Percentiles rank a stretch among this genome's conserved stretches.
These are phyloP conservation scores for Mycosarcoma mackinlayi DNA, from an alignment of 1,284 basidiomycete genomes.

Conservation along the genomic window DNA sequence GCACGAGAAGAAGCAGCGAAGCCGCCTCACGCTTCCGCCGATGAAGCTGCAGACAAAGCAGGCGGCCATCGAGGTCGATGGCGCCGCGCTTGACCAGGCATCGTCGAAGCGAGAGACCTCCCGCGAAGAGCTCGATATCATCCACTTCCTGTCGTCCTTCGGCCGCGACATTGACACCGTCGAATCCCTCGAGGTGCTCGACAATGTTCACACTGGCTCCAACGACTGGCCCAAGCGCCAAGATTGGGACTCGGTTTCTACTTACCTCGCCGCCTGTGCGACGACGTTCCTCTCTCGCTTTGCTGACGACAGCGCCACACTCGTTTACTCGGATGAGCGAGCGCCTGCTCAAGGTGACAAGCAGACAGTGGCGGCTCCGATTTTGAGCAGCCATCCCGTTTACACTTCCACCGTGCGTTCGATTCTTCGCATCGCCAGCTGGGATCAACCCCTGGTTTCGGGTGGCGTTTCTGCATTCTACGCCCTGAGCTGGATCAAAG, in stretches of 20 bases:
- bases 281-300: slow-evolving; percentile 27
- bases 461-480: slow-evolving; percentile 26
- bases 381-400: slow-evolving; percentile 24
- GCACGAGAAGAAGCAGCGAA: slow-evolving; percentile 43
- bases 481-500: slow-evolving; percentile 37
- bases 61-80: neutral
- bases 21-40: slow-evolving; percentile 28
- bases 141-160: slow-evolving; percentile 41
- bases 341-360: neutral
- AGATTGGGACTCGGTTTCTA: slow-evolving; percentile 41
- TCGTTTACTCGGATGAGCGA: slow-evolving; percentile 25
- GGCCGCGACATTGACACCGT: slow-evolving; percentile 41
- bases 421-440: slow-evolving; percentile 30
- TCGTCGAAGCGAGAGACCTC: neutral
- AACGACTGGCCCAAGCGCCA: slow-evolving; percentile 34
- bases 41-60: slow-evolving; percentile 29
- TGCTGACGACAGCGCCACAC: slow-evolving; percentile 29
- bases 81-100: neutral
- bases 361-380: slow-evolving; percentile 1
- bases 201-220: slow-evolving; percentile 18
- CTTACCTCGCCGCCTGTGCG: slow-evolving; percentile 34
- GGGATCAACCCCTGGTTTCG: slow-evolving; percentile 34
- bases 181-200: slow-evolving; percentile 40
- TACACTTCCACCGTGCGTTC: slow-evolving; percentile 24
- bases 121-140: slow-evolving; percentile 46